Evolutionary conservation across 176 grass and related monocot genomes (phyloP).

Genomic region (Poa pratensis): DNA sequence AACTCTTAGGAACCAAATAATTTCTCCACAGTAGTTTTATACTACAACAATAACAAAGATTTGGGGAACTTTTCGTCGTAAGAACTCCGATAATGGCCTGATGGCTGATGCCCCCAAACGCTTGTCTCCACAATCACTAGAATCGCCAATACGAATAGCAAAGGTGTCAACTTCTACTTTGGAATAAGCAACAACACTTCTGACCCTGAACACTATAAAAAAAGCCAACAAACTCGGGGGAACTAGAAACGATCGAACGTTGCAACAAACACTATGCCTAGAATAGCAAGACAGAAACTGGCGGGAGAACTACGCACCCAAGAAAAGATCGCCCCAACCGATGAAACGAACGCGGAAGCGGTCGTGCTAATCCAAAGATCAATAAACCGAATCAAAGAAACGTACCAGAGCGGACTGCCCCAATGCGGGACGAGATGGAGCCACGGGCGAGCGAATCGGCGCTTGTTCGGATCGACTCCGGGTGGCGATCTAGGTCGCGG

Average conservation of each 20-base stretch:
- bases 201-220: background rate
- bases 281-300: background rate
- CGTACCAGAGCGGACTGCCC: slow-evolving; percentile 1
- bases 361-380: slow-evolving; percentile 7
- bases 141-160: slow-evolving; percentile 27
- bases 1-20: background rate
- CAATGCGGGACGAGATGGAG: slow-evolving; percentile 36
- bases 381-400: slow-evolving; percentile 47
- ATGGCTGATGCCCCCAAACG: background rate
- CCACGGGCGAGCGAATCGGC: background rate
- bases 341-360: slow-evolving; percentile 19
- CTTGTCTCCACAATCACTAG: background rate
- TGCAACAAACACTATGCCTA: background rate
- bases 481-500: slow-evolving; percentile 19
- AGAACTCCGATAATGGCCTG: background rate
- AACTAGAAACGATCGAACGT: background rate
- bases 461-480: slow-evolving; percentile 23
- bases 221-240: background rate
- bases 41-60: background rate
- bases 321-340: background rate
- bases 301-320: background rate
- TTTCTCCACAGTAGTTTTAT: background rate
- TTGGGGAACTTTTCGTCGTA: background rate
- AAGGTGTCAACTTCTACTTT: background rate
- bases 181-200: slow-evolving; percentile 21